Conservation (phyloP, 768 basidiomycete genomes). For the Tylopilus vinaceipallidus region DNA sequence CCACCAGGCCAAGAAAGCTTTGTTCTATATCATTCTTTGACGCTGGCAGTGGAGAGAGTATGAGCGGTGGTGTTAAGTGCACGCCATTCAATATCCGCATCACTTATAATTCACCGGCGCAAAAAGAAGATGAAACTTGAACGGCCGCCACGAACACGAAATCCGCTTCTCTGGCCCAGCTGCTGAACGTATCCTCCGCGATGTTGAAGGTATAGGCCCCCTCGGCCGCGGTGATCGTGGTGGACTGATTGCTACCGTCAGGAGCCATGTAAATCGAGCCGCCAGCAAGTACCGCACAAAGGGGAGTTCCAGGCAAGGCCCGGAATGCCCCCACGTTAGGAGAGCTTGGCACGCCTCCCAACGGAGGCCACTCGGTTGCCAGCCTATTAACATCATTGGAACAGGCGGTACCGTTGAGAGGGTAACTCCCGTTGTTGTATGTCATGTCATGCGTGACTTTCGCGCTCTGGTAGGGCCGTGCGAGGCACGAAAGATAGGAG, state of each 20-base stretch:
- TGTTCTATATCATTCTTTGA: no score
- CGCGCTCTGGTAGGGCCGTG: background rate
- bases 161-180: background rate
- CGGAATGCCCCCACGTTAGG: slow-evolving; percentile 31
- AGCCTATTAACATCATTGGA: slow-evolving; percentile 24
- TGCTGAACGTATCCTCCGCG: background rate
- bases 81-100: no score
- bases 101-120: background rate
- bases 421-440: slow-evolving; percentile 18
- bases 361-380: slow-evolving; percentile 29
- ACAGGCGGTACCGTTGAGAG: slow-evolving; percentile 22
- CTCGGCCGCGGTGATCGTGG: background rate
- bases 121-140: background rate
- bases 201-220: background rate
- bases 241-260: background rate
- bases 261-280: background rate
- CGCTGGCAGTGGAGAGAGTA: no score
- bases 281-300: slow-evolving; percentile 59
- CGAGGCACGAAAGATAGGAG: background rate
- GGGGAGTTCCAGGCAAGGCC: slow-evolving; percentile 42
- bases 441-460: background rate
- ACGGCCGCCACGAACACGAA: background rate
- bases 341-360: slow-evolving; percentile 34
- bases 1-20: no score
- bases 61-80: no score